Evolutionary conservation across 2,329 filamentous ascomycete species (phyloP).

Genomic region (Clarireedia hainanense): DNA sequence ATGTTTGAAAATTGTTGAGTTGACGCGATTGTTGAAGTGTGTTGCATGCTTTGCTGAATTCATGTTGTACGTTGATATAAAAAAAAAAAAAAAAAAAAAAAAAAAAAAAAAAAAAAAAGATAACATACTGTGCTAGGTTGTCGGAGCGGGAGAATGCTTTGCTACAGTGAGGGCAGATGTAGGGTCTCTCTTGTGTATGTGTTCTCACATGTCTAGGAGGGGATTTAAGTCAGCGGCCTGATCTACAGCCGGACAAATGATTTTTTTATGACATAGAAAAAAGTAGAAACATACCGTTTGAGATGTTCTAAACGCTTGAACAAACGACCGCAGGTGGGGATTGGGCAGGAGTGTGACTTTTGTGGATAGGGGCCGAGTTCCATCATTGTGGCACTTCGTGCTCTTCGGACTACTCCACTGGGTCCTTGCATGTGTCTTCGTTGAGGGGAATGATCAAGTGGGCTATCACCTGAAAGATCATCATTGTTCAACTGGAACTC

Average conservation of each 20-base stretch:
- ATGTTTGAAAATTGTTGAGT: slow-evolving; percentile 9
- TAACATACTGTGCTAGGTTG: slow-evolving; percentile 89
- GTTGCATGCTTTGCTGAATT: slow-evolving; percentile 12
- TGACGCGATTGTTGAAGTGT: slow-evolving; percentile 30
- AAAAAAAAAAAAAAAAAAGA: slow-evolving; percentile 10
- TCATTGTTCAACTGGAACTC: slow-evolving; percentile 60
- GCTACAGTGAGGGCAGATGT: slow-evolving; percentile 95
- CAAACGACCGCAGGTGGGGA: slow-evolving; percentile 89
- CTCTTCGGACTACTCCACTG: slow-evolving; percentile 75
- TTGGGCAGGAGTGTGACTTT: slow-evolving; percentile 98
- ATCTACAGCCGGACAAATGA: slow-evolving; percentile 22
- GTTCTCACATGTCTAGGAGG: slow-evolving; percentile 83
- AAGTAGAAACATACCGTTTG: slow-evolving; percentile 70
- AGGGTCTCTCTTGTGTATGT: slow-evolving; percentile 98
- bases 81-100: slow-evolving; percentile 9
- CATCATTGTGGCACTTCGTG: slow-evolving; percentile 91
- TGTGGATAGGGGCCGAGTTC: slow-evolving; percentile 94
- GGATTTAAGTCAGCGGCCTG: slow-evolving; percentile 41
- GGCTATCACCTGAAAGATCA: slow-evolving; percentile 50
- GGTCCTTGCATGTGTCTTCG: slow-evolving; percentile 62
- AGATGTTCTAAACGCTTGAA: slow-evolving; percentile 99
- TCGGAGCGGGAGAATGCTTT: slow-evolving; percentile 98
- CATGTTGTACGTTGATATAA: slow-evolving; percentile 7
- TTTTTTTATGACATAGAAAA: slow-evolving; percentile 32
- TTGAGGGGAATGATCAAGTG: slow-evolving; percentile 51